Evolutionary conservation across 805 yeast species (phyloP).

Genomic region (Nakazawaea ernobii): DNA sequence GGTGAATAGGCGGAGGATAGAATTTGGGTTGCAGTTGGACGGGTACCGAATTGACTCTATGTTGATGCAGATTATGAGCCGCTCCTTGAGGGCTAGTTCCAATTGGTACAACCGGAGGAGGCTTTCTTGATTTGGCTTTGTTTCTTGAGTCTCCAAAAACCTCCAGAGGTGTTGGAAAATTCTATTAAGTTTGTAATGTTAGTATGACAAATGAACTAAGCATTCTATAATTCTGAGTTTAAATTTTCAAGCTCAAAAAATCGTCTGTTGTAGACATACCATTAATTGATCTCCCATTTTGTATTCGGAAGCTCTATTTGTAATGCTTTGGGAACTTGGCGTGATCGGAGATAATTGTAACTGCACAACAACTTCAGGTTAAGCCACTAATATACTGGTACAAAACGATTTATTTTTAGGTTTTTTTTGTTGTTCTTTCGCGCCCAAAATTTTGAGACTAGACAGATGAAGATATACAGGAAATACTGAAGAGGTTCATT

Average conservation of each 20-base stretch:
- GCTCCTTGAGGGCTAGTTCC: slow-evolving; percentile 8
- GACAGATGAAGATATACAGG: too few species aligned
- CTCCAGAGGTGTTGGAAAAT: slow-evolving; percentile 11
- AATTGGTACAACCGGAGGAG: slow-evolving; percentile 13
- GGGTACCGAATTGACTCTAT: slow-evolving; percentile 12
- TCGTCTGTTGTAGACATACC: slow-evolving; percentile 1
- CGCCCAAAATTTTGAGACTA: too few species aligned
- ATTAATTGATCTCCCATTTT: slow-evolving; percentile 9
- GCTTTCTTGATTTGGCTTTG: slow-evolving; percentile 13
- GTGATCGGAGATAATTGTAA: too few species aligned
- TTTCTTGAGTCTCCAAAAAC: slow-evolving; percentile 15
- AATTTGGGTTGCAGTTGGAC: slow-evolving; percentile 1
- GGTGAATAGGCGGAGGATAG: not conserved
- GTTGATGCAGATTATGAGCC: slow-evolving; percentile 15
- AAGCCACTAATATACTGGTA: too few species aligned
- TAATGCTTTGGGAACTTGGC: not conserved
- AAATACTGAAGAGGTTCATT: too few species aligned
- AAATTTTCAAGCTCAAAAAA: too few species aligned
- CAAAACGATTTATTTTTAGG: too few species aligned
- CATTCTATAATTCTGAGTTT: too few species aligned
- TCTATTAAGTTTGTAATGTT: not conserved
- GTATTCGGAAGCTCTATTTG: not conserved
- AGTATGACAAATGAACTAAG: not conserved
- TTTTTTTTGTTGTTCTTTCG: too few species aligned
- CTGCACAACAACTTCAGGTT: too few species aligned